Conservation (phyloP, 192 early-diverging fungal species). For the Linnemannia elongata region DNA sequence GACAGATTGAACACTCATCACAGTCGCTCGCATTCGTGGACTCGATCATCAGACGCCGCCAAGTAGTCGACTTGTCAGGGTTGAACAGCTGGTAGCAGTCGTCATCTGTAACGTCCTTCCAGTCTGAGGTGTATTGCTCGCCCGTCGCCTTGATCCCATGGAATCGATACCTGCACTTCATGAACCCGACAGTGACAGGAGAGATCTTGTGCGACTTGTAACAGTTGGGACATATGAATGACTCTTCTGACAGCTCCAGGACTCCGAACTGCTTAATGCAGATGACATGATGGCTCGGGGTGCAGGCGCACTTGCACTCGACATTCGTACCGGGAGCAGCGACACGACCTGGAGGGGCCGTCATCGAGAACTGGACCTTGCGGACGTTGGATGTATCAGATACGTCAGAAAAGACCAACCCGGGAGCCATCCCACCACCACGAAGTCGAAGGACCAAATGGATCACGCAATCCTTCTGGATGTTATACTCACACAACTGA, state of each 20-base stretch:
- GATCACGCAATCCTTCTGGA: background rate
- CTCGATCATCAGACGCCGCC: slow-evolving; percentile 23
- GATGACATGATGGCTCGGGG: slow-evolving; percentile 1
- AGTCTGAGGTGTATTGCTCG: slow-evolving; percentile 16
- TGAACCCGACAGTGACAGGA: slow-evolving; percentile 32
- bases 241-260: background rate
- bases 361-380: background rate
- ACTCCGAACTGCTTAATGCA: background rate
- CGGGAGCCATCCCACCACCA: background rate
- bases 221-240: slow-evolving; percentile 26
- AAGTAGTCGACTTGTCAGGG: background rate
- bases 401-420: background rate
- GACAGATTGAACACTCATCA: slow-evolving; percentile 7
- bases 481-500: background rate
- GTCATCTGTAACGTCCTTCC: background rate
- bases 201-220: background rate
- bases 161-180: slow-evolving; percentile 28
- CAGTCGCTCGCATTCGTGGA: background rate
- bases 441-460: background rate
- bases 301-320: slow-evolving; percentile 26
- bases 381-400: background rate
- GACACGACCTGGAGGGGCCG: background rate
- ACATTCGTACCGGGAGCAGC: slow-evolving; percentile 8
- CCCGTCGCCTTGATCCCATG: slow-evolving; percentile 20
- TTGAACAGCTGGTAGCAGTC: slow-evolving; percentile 24